phyloP scores from a whole-genome alignment of 2,329 filamentous ascomycete species.

The Hymenoscyphus infarciens region DNA sequence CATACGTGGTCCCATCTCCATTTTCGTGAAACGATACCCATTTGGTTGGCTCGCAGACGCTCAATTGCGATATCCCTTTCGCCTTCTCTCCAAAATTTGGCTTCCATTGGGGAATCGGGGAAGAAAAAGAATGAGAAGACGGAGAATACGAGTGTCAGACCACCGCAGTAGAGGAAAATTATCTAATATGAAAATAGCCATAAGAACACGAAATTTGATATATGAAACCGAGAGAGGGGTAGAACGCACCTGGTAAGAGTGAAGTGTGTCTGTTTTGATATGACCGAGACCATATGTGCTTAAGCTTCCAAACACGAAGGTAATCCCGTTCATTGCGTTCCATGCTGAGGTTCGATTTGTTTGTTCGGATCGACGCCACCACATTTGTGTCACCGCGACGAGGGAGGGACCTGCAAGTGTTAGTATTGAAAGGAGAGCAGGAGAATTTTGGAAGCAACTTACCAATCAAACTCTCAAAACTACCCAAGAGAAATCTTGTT shows the following conservation, averaged over 20 bases:
- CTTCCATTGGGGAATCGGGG: conserved; percentile 25
- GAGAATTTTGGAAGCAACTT: not conserved
- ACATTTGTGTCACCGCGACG: conserved; percentile 57
- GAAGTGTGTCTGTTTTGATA: conserved; percentile 44
- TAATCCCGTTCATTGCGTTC: conserved; percentile 58
- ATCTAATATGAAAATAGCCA: conserved; percentile 27
- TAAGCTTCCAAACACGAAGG: conserved; percentile 40
- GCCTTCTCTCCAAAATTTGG: conserved; percentile 45
- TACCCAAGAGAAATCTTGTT: conserved; percentile 39
- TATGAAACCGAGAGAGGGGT: too few relatives aligned
- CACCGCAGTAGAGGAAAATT: conserved; percentile 52
- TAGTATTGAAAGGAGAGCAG: not conserved
- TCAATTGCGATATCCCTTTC: conserved; percentile 52
- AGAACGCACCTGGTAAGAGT: conserved; percentile 31
- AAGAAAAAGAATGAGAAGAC: conserved; percentile 39
- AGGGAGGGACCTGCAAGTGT: conserved; percentile 43
- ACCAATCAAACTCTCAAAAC: conserved; percentile 19
- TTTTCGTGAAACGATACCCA: conserved; percentile 48
- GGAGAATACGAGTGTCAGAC: conserved; percentile 47
- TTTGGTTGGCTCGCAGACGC: conserved; percentile 51
- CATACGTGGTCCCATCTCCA: conserved; percentile 48
- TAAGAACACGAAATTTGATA: not conserved
- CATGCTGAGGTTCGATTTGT: conserved; percentile 53
- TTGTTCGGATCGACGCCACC: conserved; percentile 58
- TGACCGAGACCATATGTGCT: conserved; percentile 54